Percentiles rank a stretch among this genome's conserved stretches.
These are phyloP conservation scores for Rubus parviflorus DNA, from an alignment of 306 rosid species.

Conservation along the genomic window DNA sequence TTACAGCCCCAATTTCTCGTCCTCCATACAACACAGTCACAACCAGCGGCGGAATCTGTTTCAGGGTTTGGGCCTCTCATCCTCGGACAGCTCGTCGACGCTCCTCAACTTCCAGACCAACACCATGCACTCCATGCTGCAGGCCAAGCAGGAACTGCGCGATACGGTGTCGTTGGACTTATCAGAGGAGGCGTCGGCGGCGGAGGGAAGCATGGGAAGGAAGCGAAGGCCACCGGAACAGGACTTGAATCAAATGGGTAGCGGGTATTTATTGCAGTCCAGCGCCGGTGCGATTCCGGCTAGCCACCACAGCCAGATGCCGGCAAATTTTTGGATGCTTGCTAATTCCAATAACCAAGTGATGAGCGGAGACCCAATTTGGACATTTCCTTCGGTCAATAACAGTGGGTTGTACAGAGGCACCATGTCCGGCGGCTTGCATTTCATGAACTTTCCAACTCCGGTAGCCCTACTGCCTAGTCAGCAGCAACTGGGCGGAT, in stretches of 20 bases:
- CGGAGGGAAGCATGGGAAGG: slow-evolving; percentile 60
- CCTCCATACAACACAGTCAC: slow-evolving; percentile 24
- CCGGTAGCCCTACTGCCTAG: slow-evolving; percentile 70
- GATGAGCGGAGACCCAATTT: slow-evolving; percentile 87
- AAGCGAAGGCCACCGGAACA: slow-evolving; percentile 60
- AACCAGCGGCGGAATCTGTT: slow-evolving; percentile 41
- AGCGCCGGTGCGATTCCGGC: slow-evolving; percentile 63
- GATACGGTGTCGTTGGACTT: slow-evolving; percentile 60
- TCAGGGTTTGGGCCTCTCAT: slow-evolving; percentile 53
- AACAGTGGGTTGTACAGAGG: slow-evolving; percentile 70
- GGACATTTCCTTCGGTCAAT: slow-evolving; percentile 80
- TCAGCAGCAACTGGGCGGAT: slow-evolving; percentile 47
- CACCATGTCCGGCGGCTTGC: slow-evolving; percentile 69
- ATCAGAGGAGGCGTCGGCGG: slow-evolving; percentile 51
- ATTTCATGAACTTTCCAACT: slow-evolving; percentile 85
- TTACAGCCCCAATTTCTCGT: slow-evolving; percentile 74
- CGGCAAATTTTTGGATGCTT: slow-evolving; percentile 87
- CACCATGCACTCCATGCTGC: slow-evolving; percentile 41
- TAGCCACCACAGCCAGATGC: slow-evolving; percentile 58
- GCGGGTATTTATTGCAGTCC: slow-evolving; percentile 58
- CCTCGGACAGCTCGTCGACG: slow-evolving; percentile 45
- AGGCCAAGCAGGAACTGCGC: slow-evolving; percentile 72
- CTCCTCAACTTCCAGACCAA: slow-evolving; percentile 70
- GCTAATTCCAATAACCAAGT: slow-evolving; percentile 68
- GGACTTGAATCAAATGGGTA: slow-evolving; percentile 63